Evolutionary conservation across 176 grass and related monocot species (phyloP), one percentile per base, ranked within the genome.

Genomic region (Rhipidocladum racemiflorum): DNA sequence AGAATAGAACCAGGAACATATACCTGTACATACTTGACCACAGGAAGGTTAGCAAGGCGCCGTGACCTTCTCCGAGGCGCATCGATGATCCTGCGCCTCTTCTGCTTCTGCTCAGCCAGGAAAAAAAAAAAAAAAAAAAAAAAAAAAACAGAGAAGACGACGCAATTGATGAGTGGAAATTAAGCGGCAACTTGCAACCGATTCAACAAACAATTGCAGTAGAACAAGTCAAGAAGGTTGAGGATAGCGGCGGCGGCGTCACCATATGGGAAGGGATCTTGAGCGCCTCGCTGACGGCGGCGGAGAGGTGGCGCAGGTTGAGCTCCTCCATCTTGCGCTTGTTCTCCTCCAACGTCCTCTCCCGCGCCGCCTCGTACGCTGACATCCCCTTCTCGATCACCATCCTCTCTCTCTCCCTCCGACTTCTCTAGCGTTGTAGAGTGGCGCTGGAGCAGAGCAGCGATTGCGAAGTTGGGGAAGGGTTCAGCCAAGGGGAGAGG

Each of bases 281-380:
- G 66, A 92, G 90, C 0, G 90, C 77, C 76, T 72, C 66, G 59
- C 43, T 74, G 74, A 98, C 20, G 78, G 74, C 85, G 61, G 86
- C 54, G 69, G 90, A 88, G 90, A 98, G 90, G 67, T 98, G 79
- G 65, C 48, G 82, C 53, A 98, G 92, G 70, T 98, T 98, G 72
- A 98, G 92, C 84, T 88, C 90, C 83, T 95, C 96, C 68, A 98
- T 88, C 87, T 95, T 98, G 86, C 84, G 90, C 89, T 91, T 98
- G 92, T 98, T 98, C 86, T 95, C 96, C 89, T 88, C 84, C 62
- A 98, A 85, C 56, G 80, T 93, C 83, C 82, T 92, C 89, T 79
- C 84, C 65, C 96, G 74, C 68, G 67, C 88, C 77, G 91, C 92
- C 86, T 98, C 96, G 78, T 98, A 98, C 59, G 90, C 43, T 61